Conservation (phyloP, 2,329 filamentous ascomycete species). For the Cladosporium sp. region DNA sequence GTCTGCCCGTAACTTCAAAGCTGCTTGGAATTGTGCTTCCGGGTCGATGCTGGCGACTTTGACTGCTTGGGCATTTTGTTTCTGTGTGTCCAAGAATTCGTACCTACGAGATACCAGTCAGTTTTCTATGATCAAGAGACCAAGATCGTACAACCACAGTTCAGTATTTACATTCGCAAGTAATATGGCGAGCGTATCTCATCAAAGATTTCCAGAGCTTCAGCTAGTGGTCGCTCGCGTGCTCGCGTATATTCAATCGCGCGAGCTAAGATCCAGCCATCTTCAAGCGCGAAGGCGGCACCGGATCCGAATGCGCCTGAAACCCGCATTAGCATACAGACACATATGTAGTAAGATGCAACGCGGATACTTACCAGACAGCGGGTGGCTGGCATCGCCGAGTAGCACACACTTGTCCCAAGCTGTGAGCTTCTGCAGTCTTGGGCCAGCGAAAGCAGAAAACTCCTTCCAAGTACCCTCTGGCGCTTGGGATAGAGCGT, state of each 20-base stretch:
- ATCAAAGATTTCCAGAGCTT: conserved; percentile 43
- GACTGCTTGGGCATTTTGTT: conserved; percentile 26
- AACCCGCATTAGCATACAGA: background rate
- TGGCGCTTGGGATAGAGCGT: conserved; percentile 42
- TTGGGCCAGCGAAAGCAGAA: conserved; percentile 50
- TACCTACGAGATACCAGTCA: background rate
- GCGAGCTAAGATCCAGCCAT: conserved; percentile 47
- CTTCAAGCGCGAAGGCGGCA: conserved; percentile 49
- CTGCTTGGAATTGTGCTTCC: conserved; percentile 35
- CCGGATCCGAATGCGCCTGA: conserved; percentile 43
- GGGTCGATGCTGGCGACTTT: conserved; percentile 29
- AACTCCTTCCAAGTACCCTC: conserved; percentile 49
- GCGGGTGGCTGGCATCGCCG: conserved; percentile 56
- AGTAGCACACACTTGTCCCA: conserved; percentile 53
- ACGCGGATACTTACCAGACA: conserved; percentile 17
- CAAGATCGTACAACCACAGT: background rate
- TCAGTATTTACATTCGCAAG: conserved; percentile 38
- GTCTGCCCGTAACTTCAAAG: conserved; percentile 27
- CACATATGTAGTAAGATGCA: background rate
- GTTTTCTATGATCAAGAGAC: no score
- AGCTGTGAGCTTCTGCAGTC: conserved; percentile 42
- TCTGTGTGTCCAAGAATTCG: conserved; percentile 13
- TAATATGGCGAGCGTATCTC: conserved; percentile 45
- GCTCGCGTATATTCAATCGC: conserved; percentile 28
- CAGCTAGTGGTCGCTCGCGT: conserved; percentile 15